A percentile compares a stretch with the other conserved stretches of the same genome.
These are phyloP conservation scores for Moniliophthora roreri DNA, from an alignment of 1,284 basidiomycete species.

Conservation along the genomic window DNA sequence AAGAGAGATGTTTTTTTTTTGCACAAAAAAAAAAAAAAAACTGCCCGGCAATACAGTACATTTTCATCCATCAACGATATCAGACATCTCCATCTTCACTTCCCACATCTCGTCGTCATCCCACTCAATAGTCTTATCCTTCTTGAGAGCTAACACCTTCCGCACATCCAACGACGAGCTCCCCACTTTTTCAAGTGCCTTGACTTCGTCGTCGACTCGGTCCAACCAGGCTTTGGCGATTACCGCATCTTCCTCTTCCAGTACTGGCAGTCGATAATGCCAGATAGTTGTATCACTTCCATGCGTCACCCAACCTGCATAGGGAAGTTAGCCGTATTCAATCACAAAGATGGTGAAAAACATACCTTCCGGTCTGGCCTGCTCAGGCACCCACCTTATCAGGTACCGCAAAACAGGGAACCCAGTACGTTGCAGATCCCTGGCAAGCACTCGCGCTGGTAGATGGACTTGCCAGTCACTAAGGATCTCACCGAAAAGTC, in stretches of 20 bases:
- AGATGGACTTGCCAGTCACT: conserved; percentile 71
- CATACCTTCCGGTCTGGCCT: conserved; percentile 52
- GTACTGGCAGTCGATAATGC: conserved; percentile 17
- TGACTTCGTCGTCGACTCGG: neutral
- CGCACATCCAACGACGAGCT: no score
- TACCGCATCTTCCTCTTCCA: conserved; percentile 15
- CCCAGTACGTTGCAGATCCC: conserved; percentile 53
- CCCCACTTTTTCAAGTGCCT: no score
- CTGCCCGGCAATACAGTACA: no score
- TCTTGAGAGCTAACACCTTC: no score
- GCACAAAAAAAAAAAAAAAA: no score
- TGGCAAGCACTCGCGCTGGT: conserved; percentile 60
- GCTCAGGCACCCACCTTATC: conserved; percentile 68
- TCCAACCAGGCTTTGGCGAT: neutral
- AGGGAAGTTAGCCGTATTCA: conserved; percentile 18
- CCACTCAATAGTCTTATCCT: no score
- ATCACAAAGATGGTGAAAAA: conserved; percentile 5
- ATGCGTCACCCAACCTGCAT: conserved; percentile 66
- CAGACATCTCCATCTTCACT: no score
- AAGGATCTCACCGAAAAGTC: conserved; percentile 58
- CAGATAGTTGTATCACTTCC: conserved; percentile 52
- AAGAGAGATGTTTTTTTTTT: no score
- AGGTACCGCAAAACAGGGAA: conserved; percentile 70
- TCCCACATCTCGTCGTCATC: no score
- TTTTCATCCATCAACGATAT: no score